Percentiles rank a stretch among this genome's conserved stretches.
phyloP scores from a whole-genome alignment of 345 rosid species.

The Combretum micranthum region DNA sequence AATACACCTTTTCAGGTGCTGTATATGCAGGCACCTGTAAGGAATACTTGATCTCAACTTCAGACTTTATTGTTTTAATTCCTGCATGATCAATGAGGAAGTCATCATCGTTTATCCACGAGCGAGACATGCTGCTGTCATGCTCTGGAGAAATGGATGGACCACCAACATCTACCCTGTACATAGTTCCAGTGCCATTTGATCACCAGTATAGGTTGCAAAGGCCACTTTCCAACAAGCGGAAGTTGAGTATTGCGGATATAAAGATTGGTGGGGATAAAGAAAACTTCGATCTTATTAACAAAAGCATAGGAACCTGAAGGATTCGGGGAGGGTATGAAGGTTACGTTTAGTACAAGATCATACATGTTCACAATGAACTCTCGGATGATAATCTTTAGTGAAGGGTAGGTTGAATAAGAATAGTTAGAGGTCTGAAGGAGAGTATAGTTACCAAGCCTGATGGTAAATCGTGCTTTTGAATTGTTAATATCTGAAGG shows the following conservation, averaged over 20 bases:
- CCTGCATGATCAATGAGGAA: neutral
- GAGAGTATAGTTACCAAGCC: conserved; percentile 6
- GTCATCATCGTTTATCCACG: conserved; percentile 13
- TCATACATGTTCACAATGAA: conserved; percentile 10
- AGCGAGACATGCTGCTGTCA: conserved; percentile 22
- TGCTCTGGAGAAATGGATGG: neutral
- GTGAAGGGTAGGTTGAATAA: neutral
- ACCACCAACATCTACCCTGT: conserved; percentile 26
- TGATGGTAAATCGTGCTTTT: conserved; percentile 10
- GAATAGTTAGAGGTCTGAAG: conserved; percentile 13
- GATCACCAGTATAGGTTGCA: neutral
- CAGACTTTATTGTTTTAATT: neutral
- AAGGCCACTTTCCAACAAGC: too few relatives aligned
- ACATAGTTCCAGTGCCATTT: conserved; percentile 10
- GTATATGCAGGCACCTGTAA: conserved; percentile 10
- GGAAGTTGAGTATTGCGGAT: too few relatives aligned
- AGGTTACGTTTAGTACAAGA: conserved; percentile 7
- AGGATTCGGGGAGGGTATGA: conserved; percentile 9
- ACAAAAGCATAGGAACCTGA: conserved; percentile 18
- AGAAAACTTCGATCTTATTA: conserved; percentile 27
- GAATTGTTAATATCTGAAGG: conserved; percentile 3
- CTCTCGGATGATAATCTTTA: neutral
- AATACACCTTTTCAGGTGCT: conserved; percentile 22
- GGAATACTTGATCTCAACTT: conserved; percentile 4
- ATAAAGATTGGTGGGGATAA: conserved; percentile 20